Conservation (phyloP, 2,329 filamentous ascomycete species). For the Aspergillus clavatus region DNA sequence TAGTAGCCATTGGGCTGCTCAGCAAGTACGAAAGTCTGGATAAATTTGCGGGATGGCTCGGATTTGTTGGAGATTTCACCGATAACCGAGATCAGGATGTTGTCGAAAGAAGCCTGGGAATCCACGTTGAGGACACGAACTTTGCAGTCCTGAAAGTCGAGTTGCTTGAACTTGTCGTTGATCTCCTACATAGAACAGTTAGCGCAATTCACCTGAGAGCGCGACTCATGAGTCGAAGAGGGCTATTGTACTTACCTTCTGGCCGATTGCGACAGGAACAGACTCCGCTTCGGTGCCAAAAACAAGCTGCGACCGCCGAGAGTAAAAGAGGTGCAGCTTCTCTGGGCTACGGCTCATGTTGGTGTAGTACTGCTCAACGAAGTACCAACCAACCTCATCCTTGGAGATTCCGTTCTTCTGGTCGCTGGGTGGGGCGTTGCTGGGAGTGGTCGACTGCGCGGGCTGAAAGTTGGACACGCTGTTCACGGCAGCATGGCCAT, state of each 20-base stretch:
- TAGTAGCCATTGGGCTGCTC: conserved; percentile 97
- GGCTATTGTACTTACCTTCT: conserved; percentile 60
- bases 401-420: conserved; percentile 56
- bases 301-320: conserved; percentile 92
- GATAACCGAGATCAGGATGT: conserved; percentile 97
- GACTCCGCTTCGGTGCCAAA: conserved; percentile 88
- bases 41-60: conserved; percentile 88
- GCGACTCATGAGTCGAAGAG: neutral
- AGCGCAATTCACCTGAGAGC: neutral
- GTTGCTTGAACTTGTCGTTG: conserved; percentile 85
- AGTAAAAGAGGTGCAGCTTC: conserved; percentile 93
- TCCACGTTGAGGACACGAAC: conserved; percentile 97
- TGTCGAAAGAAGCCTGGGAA: conserved; percentile 84
- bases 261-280: conserved; percentile 77
- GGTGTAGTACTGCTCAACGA: conserved; percentile 98
- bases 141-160: conserved; percentile 96
- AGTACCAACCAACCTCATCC: conserved; percentile 98
- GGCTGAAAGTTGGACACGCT: conserved; percentile 36
- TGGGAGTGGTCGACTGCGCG: conserved; percentile 37
- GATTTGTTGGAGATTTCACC: conserved; percentile 95
- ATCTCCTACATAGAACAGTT: conserved; percentile 59
- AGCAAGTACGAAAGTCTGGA: conserved; percentile 95
- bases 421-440: conserved; percentile 35
- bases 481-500: conserved; percentile 31
- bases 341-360: conserved; percentile 91